A percentile compares a stretch with the other conserved stretches of the same genome.
These are phyloP conservation scores for Nicotiana obtusifolia DNA, from an alignment of 257 asterid genomes.

Conservation along the genomic window DNA sequence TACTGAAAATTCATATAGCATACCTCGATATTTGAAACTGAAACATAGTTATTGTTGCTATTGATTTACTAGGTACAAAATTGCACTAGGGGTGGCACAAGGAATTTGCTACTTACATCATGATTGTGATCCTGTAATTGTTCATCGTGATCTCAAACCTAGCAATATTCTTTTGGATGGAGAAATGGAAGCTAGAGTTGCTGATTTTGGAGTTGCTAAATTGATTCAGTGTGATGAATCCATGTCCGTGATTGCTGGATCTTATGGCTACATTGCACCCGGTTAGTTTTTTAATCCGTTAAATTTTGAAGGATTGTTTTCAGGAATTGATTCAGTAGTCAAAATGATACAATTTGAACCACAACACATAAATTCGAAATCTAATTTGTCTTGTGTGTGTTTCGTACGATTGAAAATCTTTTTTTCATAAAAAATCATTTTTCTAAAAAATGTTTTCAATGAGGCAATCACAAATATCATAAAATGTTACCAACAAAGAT, in stretches of 20 bases:
- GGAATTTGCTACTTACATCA: constrained; percentile 87
- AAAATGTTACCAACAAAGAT: too few species aligned
- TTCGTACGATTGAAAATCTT: too few species aligned
- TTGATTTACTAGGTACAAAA: constrained; percentile 48
- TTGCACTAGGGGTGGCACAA: constrained; percentile 84
- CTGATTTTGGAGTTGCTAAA: constrained; percentile 89
- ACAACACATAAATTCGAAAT: too few species aligned
- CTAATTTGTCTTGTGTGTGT: background rate
- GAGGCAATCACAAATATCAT: too few species aligned
- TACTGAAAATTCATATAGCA: rapidly evolving
- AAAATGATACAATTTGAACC: background rate
- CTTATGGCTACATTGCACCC: constrained; percentile 96
- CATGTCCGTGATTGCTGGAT: constrained; percentile 86
- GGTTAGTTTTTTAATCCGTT: constrained; percentile 21
- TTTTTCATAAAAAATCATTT: too few species aligned
- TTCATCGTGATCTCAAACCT: constrained; percentile 73
- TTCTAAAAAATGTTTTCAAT: too few species aligned
- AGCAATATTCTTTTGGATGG: constrained; percentile 66
- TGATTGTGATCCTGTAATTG: constrained; percentile 76
- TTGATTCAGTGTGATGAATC: constrained; percentile 56
- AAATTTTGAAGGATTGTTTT: background rate
- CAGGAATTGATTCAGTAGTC: too few species aligned
- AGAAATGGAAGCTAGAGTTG: constrained; percentile 85
- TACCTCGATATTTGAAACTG: too few species aligned
- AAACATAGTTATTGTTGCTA: too few species aligned